These are phyloP conservation scores for Fusarium duplospermum DNA, from an alignment of 2,329 filamentous ascomycete genomes.

Conservation along the genomic window DNA sequence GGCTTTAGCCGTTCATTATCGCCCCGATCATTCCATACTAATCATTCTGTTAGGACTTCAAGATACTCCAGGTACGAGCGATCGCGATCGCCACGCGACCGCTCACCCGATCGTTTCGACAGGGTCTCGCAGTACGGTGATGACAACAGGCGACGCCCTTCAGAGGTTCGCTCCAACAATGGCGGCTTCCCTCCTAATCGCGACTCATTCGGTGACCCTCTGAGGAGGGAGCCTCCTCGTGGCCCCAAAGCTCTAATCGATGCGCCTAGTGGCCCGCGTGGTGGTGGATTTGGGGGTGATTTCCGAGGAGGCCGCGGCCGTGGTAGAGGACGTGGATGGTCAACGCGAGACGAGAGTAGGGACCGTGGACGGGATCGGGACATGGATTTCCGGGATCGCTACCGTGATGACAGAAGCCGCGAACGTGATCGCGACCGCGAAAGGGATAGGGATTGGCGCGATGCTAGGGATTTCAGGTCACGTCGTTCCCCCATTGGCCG, in stretches of 20 bases:
- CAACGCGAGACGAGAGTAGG: conserved; percentile 69
- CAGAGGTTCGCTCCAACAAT: conserved; percentile 66
- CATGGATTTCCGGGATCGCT: conserved; percentile 68
- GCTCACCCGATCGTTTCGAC: conserved; percentile 76
- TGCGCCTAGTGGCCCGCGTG: conserved; percentile 73
- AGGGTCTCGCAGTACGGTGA: conserved; percentile 67
- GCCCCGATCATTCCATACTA: conserved; percentile 8
- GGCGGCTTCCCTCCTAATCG: conserved; percentile 71
- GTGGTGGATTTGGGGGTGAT: conserved; percentile 73
- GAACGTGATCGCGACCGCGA: conserved; percentile 69
- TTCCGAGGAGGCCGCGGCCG: conserved; percentile 65
- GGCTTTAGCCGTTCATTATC: background rate
- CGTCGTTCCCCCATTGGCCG: conserved; percentile 70
- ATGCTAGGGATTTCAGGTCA: conserved; percentile 52
- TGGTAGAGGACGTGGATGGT: conserved; percentile 69
- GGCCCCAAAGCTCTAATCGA: conserved; percentile 85
- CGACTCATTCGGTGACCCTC: conserved; percentile 66
- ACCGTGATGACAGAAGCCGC: conserved; percentile 69
- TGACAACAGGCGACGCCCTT: conserved; percentile 77
- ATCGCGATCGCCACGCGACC: conserved; percentile 74
- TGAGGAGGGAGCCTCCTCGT: conserved; percentile 78
- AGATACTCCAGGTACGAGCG: conserved; percentile 70
- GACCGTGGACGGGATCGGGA: conserved; percentile 71
- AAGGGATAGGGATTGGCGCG: conserved; percentile 61
- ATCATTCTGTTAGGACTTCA: conserved; percentile 61